These are phyloP conservation scores for Mimosa pudica DNA, from an alignment of 306 rosid species.

Conservation along the genomic window DNA sequence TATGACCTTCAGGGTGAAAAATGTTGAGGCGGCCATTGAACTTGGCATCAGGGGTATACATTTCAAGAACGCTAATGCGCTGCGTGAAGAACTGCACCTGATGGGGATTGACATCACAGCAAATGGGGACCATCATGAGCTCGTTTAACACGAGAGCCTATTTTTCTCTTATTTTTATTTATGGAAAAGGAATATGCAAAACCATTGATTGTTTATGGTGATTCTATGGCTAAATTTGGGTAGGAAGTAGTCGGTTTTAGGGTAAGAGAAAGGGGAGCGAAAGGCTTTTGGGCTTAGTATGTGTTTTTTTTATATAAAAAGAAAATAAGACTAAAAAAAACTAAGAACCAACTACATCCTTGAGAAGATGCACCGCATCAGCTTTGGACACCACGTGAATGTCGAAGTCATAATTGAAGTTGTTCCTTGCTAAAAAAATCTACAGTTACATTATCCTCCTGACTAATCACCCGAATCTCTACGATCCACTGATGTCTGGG, in stretches of 20 bases:
- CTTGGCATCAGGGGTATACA: constrained; percentile 75
- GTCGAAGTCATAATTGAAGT: too few relatives aligned
- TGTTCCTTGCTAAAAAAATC: too few relatives aligned
- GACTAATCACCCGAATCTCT: too few relatives aligned
- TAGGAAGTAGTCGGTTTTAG: too few relatives aligned
- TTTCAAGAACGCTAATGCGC: constrained; percentile 58
- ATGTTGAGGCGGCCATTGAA: constrained; percentile 80
- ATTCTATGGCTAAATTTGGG: not conserved
- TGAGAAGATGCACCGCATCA: too few relatives aligned
- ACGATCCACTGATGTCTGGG: not conserved
- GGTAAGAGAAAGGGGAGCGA: too few relatives aligned
- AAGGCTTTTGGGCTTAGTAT: too few relatives aligned
- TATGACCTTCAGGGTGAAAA: constrained; percentile 48
- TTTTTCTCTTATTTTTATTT: not conserved
- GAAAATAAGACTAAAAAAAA: too few relatives aligned
- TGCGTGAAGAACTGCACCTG: constrained; percentile 57
- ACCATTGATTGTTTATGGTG: constrained; percentile 17
- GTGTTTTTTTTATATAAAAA: too few relatives aligned
- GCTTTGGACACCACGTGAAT: too few relatives aligned
- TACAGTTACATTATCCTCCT: too few relatives aligned
- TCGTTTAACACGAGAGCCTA: constrained; percentile 1
- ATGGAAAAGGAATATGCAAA: constrained; percentile 26
- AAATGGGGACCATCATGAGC: constrained; percentile 28
- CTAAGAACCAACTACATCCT: too few relatives aligned
- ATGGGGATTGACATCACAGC: constrained; percentile 59